Percentiles rank a stretch among this genome's conserved stretches.
phyloP scores from a whole-genome alignment of 306 rosid genomes.

The Dryas octopetala region DNA sequence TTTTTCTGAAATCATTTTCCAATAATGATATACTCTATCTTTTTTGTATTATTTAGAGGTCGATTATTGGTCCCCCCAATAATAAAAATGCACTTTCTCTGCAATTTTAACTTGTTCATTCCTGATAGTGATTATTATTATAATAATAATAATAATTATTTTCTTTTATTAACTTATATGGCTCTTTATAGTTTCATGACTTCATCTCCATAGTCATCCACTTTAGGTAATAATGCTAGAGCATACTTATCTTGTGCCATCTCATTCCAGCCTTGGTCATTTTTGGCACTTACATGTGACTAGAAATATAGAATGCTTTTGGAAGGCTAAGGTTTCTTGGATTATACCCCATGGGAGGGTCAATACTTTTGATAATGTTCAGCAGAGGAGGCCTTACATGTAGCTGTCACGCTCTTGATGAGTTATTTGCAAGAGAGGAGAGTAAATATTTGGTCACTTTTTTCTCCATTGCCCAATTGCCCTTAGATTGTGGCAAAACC shows the following conservation, averaged over 20 bases:
- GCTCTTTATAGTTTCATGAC: not conserved
- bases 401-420: not conserved
- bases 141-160: no score
- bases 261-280: constrained; percentile 1
- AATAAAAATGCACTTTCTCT: not conserved
- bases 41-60: not conserved
- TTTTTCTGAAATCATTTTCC: not conserved
- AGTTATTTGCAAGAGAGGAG: not conserved
- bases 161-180: not conserved
- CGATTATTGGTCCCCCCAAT: not conserved
- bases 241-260: not conserved
- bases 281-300: not conserved
- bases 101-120: not conserved
- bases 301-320: not conserved
- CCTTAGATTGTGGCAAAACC: not conserved
- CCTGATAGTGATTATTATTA: not conserved
- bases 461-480: not conserved
- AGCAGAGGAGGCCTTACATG: not conserved
- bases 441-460: not conserved
- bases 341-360: not conserved
- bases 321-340: not conserved
- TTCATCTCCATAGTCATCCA: not conserved
- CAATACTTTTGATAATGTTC: not conserved
- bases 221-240: constrained; percentile 1
- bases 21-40: not conserved